Evolutionary conservation across 2,329 filamentous ascomycete species (phyloP).

Genomic region (Lachnellula arida): DNA sequence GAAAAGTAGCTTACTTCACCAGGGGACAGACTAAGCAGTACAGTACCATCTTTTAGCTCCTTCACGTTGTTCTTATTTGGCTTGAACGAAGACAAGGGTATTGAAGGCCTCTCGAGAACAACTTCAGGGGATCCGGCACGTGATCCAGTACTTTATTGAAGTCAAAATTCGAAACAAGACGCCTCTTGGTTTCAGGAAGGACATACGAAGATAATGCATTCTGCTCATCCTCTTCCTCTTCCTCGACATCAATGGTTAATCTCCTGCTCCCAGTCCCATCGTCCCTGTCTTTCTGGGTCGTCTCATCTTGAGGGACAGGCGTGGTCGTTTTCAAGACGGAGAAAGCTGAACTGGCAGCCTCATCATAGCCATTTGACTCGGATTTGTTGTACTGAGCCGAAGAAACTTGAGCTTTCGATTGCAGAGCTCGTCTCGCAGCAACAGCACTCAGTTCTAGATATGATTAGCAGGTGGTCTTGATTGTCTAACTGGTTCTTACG

Average conservation of each 20-base stretch:
- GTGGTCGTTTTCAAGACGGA: neutral
- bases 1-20: constrained; percentile 41
- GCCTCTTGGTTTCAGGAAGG: neutral
- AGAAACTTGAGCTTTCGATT: neutral
- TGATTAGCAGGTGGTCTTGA: constrained; percentile 12
- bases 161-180: constrained; percentile 29
- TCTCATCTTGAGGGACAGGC: neutral
- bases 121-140: constrained; percentile 20
- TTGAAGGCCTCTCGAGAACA: constrained; percentile 27
- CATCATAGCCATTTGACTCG: neutral
- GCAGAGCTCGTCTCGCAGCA: constrained; percentile 25
- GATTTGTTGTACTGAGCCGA: constrained; percentile 5
- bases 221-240: constrained; percentile 7
- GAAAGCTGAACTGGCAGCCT: neutral
- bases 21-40: constrained; percentile 42
- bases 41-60: constrained; percentile 35
- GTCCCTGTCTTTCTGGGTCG: neutral
- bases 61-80: constrained; percentile 42
- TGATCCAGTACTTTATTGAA: constrained; percentile 21
- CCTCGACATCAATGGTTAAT: neutral
- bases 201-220: constrained; percentile 13
- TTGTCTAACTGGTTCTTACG: constrained; percentile 29
- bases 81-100: constrained; percentile 42
- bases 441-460: constrained; percentile 29
- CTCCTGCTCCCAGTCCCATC: neutral